A percentile compares a stretch with the other conserved stretches of the same genome.
These are phyloP conservation scores for Globisporangium spiculum DNA, from an alignment of 352 stramenopile species.

Conservation along the genomic window DNA sequence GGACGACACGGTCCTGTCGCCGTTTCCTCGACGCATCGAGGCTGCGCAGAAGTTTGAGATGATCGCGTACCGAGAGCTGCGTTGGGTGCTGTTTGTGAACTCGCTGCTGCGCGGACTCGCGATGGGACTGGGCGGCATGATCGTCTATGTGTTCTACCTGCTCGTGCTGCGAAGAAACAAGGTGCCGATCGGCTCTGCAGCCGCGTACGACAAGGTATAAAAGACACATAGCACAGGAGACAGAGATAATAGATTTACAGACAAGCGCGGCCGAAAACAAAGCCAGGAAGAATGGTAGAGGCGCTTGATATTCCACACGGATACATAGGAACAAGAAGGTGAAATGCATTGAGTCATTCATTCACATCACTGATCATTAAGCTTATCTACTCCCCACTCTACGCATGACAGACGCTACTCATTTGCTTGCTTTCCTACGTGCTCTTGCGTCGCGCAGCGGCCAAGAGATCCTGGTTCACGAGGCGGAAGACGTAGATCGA, in stretches of 20 bases:
- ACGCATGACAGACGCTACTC: neutral
- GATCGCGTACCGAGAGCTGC: slow-evolving; percentile 75
- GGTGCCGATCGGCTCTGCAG: slow-evolving; percentile 27
- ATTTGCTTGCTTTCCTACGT: slow-evolving; percentile 15
- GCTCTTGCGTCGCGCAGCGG: slow-evolving; percentile 19
- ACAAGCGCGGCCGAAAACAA: neutral
- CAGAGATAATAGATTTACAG: slow-evolving; percentile 10
- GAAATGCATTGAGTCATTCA: slow-evolving; percentile 7
- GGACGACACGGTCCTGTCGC: slow-evolving; percentile 65
- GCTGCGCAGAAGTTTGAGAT: slow-evolving; percentile 74
- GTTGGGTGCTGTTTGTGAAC: slow-evolving; percentile 80
- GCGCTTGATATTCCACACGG: neutral
- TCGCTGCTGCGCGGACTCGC: slow-evolving; percentile 72
- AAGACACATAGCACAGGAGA: neutral
- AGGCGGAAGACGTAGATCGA: slow-evolving; percentile 65
- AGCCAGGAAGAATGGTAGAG: neutral
- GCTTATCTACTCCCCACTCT: neutral
- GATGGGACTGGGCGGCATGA: slow-evolving; percentile 72
- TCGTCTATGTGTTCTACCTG: slow-evolving; percentile 82
- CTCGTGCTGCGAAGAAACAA: slow-evolving; percentile 58
- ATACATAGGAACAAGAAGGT: neutral
- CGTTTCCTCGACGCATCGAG: slow-evolving; percentile 60
- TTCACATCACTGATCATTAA: neutral
- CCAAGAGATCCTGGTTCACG: slow-evolving; percentile 32
- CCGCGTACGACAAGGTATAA: slow-evolving; percentile 81